Conservation (phyloP, 2,329 filamentous ascomycete species). For the Stachybotrys chartarum region DNA sequence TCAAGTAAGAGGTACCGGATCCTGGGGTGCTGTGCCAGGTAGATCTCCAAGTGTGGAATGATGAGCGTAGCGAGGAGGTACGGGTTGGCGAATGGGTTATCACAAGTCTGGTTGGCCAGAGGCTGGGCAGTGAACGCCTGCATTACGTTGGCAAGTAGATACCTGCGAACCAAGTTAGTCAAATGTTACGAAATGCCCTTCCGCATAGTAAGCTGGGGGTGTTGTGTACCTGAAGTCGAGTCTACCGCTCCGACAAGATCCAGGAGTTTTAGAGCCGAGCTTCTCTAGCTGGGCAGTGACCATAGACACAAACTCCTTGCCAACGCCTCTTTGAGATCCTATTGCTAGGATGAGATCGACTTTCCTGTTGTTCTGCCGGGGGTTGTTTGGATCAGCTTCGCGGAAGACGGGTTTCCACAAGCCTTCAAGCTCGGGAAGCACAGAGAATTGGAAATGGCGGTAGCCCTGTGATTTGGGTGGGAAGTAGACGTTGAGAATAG, state of each 20-base stretch:
- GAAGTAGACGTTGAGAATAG: constrained; percentile 43
- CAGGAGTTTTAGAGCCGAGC: constrained; percentile 42
- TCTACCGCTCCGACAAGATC: constrained; percentile 44
- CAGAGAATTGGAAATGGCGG: constrained; percentile 38
- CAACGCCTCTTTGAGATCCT: constrained; percentile 48
- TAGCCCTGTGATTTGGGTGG: constrained; percentile 39
- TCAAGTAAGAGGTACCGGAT: constrained; percentile 53
- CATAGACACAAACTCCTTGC: constrained; percentile 38
- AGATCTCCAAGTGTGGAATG: constrained; percentile 54
- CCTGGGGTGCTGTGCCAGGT: constrained; percentile 43
- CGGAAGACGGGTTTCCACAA: constrained; percentile 47
- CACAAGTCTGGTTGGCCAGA: constrained; percentile 39
- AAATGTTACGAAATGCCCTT: constrained; percentile 3
- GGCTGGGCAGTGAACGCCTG: constrained; percentile 48
- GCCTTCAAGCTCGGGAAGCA: constrained; percentile 40
- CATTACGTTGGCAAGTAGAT: constrained; percentile 54
- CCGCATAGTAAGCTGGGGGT: background rate
- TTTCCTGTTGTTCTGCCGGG: constrained; percentile 25
- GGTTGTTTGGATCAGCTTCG: constrained; percentile 22
- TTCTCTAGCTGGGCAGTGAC: constrained; percentile 47
- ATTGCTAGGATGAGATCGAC: constrained; percentile 55
- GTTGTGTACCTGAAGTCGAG: constrained; percentile 49
- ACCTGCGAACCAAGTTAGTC: constrained; percentile 28
- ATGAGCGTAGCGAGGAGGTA: constrained; percentile 49
- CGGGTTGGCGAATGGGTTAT: constrained; percentile 48